These are phyloP conservation scores for Populus trichocarpa DNA, from an alignment of 441 rosid species.

Conservation along the genomic window DNA sequence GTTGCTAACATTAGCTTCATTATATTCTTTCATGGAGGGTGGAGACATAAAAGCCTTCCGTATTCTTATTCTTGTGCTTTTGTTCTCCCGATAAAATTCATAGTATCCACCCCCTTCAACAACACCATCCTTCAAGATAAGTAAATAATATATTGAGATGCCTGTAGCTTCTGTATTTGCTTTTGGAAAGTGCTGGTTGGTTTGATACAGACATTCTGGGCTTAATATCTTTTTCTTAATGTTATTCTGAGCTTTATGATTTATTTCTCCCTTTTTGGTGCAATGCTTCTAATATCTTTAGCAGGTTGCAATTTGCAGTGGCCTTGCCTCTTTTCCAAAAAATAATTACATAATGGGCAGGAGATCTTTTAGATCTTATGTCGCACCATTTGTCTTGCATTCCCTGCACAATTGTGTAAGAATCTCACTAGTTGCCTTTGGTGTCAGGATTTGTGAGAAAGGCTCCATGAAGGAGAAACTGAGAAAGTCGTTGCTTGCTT, in stretches of 20 bases:
- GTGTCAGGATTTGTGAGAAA: constrained; percentile 16
- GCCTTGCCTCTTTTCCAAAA: not conserved
- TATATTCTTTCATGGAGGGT: not conserved
- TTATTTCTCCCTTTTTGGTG: not conserved
- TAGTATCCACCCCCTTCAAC: not conserved
- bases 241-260: not conserved
- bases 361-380: not conserved
- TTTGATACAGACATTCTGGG: not conserved
- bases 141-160: not conserved
- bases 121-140: not conserved
- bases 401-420: not conserved
- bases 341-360: not conserved
- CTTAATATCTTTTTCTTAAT: not conserved
- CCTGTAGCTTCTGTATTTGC: not conserved
- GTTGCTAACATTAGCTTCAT: not conserved
- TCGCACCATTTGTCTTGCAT: not conserved
- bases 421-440: constrained; percentile 16
- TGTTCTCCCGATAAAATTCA: not conserved
- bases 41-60: not conserved
- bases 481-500: constrained; percentile 33
- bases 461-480: constrained; percentile 36
- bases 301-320: not conserved
- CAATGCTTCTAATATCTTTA: not conserved
- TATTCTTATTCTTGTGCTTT: not conserved
- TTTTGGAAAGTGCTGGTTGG: not conserved